Percentiles rank a stretch among this genome's conserved stretches.
These are phyloP conservation scores for Globisporangium iwayamae DNA, from an alignment of 352 stramenopile genomes.

Conservation along the genomic window DNA sequence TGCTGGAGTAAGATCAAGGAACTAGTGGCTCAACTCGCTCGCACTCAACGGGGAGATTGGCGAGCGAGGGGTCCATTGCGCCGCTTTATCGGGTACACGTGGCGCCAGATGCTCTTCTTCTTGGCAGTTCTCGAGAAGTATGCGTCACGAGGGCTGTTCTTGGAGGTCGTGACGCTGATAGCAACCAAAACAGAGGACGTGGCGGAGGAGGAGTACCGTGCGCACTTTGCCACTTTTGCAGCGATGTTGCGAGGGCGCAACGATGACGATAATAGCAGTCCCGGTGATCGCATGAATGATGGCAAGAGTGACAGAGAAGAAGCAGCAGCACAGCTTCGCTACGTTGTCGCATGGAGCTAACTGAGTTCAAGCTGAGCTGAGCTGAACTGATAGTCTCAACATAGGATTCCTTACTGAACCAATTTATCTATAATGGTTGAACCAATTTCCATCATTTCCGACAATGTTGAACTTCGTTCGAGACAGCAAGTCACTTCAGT, in stretches of 20 bases:
- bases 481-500: no score
- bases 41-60: no score
- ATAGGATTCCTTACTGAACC: not conserved
- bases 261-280: not conserved
- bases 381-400: not conserved
- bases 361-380: not conserved
- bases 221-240: slow-evolving; percentile 1
- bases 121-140: no score
- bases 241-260: not conserved
- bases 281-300: not conserved
- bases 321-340: not conserved
- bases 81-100: no score
- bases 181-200: not conserved
- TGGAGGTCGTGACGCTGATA: not conserved
- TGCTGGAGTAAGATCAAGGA: no score
- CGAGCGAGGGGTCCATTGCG: no score
- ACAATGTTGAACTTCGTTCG: no score
- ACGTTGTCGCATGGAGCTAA: slow-evolving; percentile 3
- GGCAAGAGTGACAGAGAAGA: not conserved
- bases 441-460: not conserved
- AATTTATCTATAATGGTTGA: not conserved
- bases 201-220: not conserved
- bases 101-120: no score
- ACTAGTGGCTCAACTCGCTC: no score
- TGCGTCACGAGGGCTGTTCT: no score